phyloP scores from a whole-genome alignment of 1,284 basidiomycete species.

The Apiotrichum akiyoshidainum region DNA sequence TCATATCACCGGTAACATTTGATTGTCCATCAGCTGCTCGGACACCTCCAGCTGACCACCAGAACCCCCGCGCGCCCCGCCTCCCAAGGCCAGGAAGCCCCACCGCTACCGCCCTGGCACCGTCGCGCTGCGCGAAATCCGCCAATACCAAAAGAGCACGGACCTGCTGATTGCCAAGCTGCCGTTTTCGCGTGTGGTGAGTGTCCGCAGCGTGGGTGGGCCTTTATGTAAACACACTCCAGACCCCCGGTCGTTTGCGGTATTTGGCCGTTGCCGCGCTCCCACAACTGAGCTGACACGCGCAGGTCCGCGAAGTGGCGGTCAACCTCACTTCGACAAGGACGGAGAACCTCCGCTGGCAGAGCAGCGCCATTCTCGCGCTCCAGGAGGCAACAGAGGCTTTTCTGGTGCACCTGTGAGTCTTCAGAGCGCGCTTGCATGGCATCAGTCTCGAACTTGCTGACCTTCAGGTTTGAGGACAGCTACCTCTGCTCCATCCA shows the following conservation, averaged over 20 bases:
- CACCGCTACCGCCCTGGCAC: slow-evolving; percentile 76
- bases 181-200: slow-evolving; percentile 84
- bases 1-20: no score
- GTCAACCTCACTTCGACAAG: slow-evolving; percentile 75
- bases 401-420: slow-evolving; percentile 73
- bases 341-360: slow-evolving; percentile 75
- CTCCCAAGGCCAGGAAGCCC: neutral
- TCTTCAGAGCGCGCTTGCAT: no score
- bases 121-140: slow-evolving; percentile 82
- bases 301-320: slow-evolving; percentile 86
- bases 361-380: slow-evolving; percentile 82
- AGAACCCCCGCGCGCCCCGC: neutral
- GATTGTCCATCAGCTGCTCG: no score
- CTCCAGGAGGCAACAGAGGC: slow-evolving; percentile 94
- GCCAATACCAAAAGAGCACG: slow-evolving; percentile 89
- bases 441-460: no score
- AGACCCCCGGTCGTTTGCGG: no score
- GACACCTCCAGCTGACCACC: neutral
- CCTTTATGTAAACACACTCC: no score
- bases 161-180: slow-evolving; percentile 81
- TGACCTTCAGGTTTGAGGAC: slow-evolving; percentile 66
- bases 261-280: no score
- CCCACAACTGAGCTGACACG: neutral
- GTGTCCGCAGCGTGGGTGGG: slow-evolving; percentile 37
- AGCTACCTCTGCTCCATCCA: slow-evolving; percentile 96